These are phyloP conservation scores for Gracilaria caudata DNA, from an alignment of 23 red algal species.

Conservation along the genomic window DNA sequence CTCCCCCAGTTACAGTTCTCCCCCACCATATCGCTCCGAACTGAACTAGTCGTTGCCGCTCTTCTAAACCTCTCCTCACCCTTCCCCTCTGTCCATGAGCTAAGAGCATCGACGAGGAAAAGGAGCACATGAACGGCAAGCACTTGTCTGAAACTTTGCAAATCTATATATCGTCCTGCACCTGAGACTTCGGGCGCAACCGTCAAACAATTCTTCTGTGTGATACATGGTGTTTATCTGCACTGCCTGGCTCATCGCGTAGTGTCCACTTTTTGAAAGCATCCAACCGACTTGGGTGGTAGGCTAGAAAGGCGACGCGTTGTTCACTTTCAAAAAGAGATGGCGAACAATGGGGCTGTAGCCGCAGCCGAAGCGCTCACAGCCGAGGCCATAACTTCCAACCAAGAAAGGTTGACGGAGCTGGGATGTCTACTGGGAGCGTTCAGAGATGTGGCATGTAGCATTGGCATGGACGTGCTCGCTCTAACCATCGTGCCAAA, in stretches of 20 bases:
- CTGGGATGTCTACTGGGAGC: constrained; percentile 50
- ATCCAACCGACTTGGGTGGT: not conserved
- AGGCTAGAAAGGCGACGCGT: not conserved
- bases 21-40: too few species aligned
- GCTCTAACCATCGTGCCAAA: constrained; percentile 21
- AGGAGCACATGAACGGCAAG: not conserved
- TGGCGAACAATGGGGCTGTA: not conserved
- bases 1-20: too few species aligned
- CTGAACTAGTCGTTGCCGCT: too few species aligned
- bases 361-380: not conserved
- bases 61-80: not conserved
- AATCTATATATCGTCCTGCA: not conserved
- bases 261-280: not conserved
- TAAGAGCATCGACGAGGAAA: not conserved
- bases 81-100: too few species aligned
- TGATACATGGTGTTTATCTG: not conserved
- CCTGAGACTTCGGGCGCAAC: not conserved
- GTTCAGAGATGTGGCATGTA: constrained; percentile 49
- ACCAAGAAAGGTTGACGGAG: constrained; percentile 29
- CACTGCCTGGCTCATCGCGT: not conserved
- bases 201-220: not conserved
- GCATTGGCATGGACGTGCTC: constrained; percentile 56
- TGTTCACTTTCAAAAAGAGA: not conserved
- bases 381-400: constrained; percentile 25
- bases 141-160: not conserved